Base-by-base conservation (phyloP, 2,329 filamentous ascomycete species). In the Alternaria longipes region DNA sequence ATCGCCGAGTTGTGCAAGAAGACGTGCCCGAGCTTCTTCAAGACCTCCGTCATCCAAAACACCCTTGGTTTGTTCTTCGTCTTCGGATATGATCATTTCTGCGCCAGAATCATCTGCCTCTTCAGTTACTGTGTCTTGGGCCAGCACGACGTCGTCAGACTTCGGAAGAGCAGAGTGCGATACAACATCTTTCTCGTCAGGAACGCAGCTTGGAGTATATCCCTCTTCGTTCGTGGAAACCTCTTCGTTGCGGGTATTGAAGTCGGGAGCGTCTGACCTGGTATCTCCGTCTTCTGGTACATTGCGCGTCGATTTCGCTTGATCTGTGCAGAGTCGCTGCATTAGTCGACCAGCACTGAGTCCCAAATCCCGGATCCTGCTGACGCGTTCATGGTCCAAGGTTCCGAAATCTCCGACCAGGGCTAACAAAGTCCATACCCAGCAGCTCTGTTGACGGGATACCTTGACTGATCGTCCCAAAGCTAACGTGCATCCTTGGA, bases 401-500 rank as follows among this genome's bases (percentile, higher is more conserved):
- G 91, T 89, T 1, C 93, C 93, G 9, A 87, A 81, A 36, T 92
- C 91, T 0, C 91, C 89, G 60, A 94, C 84, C 59, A 89, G 86
- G 3, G 91, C 92, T 45, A 97, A 82, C 59, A 97, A 79, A 0
- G 90, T 89, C 94, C 93, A 97, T 4, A 92, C 82, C 94, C 94
- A 98, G 16, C 88, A 85, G 61, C 92, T 93, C 5, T 91, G 88
- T 49, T 89, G 86, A 69, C 87, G 85, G 26, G 87, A 83, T 30
- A 93, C 81, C 30, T 85, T 83, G 22, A 83, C 79, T n/a, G 85
- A 86, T 51, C 84, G 85, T 46, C 84, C 85, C 54, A 90, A 84
- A 53, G 91, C 87, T n/a, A 91, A 70, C 9, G 79, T 76, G 54
- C 94, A 82, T 26, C 85, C 80, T 40, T 86, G 84, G 40, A 97